Percentiles rank a stretch among this genome's conserved stretches.
Conservation (phyloP, 2,329 filamentous ascomycete species). For the Diaporthe citriasiana region DNA sequence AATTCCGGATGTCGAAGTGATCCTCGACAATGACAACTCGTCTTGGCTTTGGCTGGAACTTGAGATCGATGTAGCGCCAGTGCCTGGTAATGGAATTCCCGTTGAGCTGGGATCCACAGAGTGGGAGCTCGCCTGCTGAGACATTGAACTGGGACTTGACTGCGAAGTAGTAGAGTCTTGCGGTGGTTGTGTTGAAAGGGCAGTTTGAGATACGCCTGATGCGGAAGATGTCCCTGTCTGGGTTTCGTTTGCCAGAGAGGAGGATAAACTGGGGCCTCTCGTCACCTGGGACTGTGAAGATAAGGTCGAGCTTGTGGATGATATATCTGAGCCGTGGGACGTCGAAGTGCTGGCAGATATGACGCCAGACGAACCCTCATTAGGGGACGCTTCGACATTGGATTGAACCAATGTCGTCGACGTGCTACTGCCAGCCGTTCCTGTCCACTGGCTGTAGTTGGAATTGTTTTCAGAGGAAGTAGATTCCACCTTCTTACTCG, state of each 20-base stretch:
- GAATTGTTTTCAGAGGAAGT: neutral
- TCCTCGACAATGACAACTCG: neutral
- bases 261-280: rapidly evolving
- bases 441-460: neutral
- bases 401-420: neutral
- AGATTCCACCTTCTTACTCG: neutral
- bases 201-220: neutral
- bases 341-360: neutral
- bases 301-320: neutral
- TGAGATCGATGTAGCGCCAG: neutral
- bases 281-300: too few relatives aligned
- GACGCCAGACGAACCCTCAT: neutral
- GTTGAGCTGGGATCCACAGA: neutral
- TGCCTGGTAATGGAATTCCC: neutral
- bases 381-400: neutral
- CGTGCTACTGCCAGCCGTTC: neutral
- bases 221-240: too few relatives aligned
- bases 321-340: neutral
- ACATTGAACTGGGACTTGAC: neutral
- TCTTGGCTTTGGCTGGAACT: neutral
- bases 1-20: neutral
- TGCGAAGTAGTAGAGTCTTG: neutral
- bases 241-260: neutral
- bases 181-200: neutral
- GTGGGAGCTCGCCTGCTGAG: neutral